Evolutionary conservation across 1,139 yeast genomes (phyloP).

Genomic region (Fermentozyma sake): DNA sequence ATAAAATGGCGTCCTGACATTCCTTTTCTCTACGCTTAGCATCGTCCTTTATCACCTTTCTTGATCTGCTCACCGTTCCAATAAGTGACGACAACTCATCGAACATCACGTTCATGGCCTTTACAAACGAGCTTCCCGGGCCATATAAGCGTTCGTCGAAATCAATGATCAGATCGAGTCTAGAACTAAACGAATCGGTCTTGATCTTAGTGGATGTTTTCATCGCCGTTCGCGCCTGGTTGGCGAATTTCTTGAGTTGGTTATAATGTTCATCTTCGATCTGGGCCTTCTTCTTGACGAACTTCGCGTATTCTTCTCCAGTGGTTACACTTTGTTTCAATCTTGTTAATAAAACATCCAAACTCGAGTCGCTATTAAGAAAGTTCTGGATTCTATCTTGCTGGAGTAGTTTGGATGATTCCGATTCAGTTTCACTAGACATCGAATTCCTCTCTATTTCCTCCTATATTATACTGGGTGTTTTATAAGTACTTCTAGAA

Average conservation of each 20-base stretch:
- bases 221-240: constrained; percentile 49
- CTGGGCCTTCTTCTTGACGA: constrained; percentile 71
- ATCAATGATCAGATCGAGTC: constrained; percentile 65
- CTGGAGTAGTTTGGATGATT: constrained; percentile 20
- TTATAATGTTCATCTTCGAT: constrained; percentile 76
- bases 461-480: too few species aligned
- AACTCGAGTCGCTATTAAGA: constrained; percentile 36
- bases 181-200: constrained; percentile 64
- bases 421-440: constrained; percentile 9
- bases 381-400: constrained; percentile 26
- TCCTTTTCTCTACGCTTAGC: constrained; percentile 80
- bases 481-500: too few species aligned
- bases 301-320: constrained; percentile 80
- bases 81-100: constrained; percentile 79
- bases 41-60: constrained; percentile 78
- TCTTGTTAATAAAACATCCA: constrained; percentile 66
- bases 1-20: constrained; percentile 71
- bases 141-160: constrained; percentile 72
- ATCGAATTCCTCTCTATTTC: too few species aligned
- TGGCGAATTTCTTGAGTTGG: constrained; percentile 65
- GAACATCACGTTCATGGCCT: constrained; percentile 77
- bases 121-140: constrained; percentile 74
- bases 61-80: constrained; percentile 60
- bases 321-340: constrained; percentile 76
- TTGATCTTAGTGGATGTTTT: constrained; percentile 44